These are phyloP conservation scores for Magnolia changhungtana DNA, from an alignment of 164 flowering plant species.

Conservation along the genomic window DNA sequence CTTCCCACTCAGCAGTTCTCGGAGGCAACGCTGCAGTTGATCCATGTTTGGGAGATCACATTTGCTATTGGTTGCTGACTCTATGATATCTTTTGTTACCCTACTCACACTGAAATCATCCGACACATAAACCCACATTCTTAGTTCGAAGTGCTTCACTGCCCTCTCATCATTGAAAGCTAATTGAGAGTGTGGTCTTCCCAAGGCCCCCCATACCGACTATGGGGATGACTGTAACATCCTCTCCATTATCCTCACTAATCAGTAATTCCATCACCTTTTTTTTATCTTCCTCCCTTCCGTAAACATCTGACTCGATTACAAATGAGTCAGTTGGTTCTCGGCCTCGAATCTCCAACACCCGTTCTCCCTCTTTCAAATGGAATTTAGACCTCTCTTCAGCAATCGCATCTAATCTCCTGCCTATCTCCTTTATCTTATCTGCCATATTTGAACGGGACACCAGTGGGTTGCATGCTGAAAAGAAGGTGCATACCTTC, in stretches of 20 bases:
- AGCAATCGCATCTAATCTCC: conserved; percentile 5
- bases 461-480: not conserved
- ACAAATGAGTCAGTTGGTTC: not conserved
- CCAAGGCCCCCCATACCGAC: conserved; percentile 17
- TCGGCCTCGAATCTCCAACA: not conserved
- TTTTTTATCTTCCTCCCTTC: conserved; percentile 6
- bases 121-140: conserved; percentile 12
- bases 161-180: conserved; percentile 8
- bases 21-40: conserved; percentile 3
- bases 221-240: not conserved
- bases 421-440: not conserved
- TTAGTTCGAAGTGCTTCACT: not conserved
- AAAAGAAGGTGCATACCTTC: not conserved
- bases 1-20: conserved; percentile 4
- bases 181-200: conserved; percentile 12
- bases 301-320: conserved; percentile 4
- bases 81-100: conserved; percentile 4
- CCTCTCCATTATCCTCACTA: not conserved
- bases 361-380: not conserved
- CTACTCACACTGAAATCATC: conserved; percentile 4
- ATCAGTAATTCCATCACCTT: not conserved
- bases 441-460: not conserved
- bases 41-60: not conserved
- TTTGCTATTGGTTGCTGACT: not conserved
- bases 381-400: not conserved